These are phyloP conservation scores for Phlebiopsis flavidoalba DNA, from an alignment of 768 basidiomycete species.

Conservation along the genomic window DNA sequence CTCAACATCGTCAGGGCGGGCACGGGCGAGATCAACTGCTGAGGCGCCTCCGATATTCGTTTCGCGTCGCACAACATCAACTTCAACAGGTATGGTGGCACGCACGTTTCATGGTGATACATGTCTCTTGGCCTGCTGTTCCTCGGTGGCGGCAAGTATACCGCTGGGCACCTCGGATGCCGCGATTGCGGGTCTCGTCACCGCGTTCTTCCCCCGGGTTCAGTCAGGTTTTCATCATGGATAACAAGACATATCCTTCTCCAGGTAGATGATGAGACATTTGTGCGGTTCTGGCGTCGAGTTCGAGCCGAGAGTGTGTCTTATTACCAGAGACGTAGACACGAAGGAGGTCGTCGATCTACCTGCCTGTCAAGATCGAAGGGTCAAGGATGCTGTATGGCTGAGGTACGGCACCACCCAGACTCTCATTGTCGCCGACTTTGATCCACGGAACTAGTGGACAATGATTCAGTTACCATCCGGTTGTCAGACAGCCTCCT, in stretches of 20 bases:
- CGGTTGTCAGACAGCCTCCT: conserved; percentile 88
- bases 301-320: conserved; percentile 91
- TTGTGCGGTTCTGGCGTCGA: conserved; percentile 95
- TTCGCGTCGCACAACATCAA: conserved; percentile 75
- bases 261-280: conserved; percentile 90
- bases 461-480: conserved; percentile 74
- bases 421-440: conserved; percentile 88
- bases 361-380: conserved; percentile 87
- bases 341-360: conserved; percentile 86
- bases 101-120: conserved; percentile 86
- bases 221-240: conserved; percentile 66
- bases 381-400: conserved; percentile 65
- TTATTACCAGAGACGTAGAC: conserved; percentile 90
- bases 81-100: conserved; percentile 81
- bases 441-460: conserved; percentile 88
- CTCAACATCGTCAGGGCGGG: conserved; percentile 96
- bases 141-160: conserved; percentile 89
- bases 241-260: conserved; percentile 89
- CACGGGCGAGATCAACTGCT: conserved; percentile 91
- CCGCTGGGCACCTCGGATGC: conserved; percentile 86
- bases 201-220: conserved; percentile 92
- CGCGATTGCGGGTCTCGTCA: conserved; percentile 84
- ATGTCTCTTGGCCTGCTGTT: conserved; percentile 89
- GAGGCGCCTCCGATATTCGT: conserved; percentile 81
- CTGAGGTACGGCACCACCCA: conserved; percentile 61